A percentile compares a stretch with the other conserved stretches of the same genome.
Conservation (phyloP, 345 rosid species). For the Anacardium occidentale region DNA sequence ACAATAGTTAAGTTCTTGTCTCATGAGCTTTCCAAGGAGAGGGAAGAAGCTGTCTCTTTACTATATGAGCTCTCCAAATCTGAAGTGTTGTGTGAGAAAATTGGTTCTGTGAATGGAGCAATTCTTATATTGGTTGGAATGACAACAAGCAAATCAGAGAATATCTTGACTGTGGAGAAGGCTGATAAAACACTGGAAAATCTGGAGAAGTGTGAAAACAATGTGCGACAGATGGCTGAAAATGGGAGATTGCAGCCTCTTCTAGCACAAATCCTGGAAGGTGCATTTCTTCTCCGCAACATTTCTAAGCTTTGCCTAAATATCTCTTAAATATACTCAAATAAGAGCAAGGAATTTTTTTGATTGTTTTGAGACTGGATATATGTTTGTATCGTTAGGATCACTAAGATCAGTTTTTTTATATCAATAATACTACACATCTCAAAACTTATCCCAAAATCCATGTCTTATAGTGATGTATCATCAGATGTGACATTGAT, state of each 20-base stretch:
- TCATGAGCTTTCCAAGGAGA: conserved; percentile 71
- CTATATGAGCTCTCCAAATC: conserved; percentile 86
- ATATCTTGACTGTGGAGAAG: conserved; percentile 73
- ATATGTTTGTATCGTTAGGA: background rate
- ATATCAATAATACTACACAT: too few species aligned
- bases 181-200: conserved; percentile 78
- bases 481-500: too few species aligned
- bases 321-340: conserved; percentile 14
- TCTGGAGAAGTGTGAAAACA: conserved; percentile 72
- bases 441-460: too few species aligned
- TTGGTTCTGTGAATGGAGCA: conserved; percentile 86
- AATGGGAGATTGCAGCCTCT: conserved; percentile 85
- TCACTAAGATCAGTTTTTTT: background rate
- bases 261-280: conserved; percentile 74
- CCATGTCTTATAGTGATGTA: too few species aligned
- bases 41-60: conserved; percentile 84
- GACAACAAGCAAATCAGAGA: conserved; percentile 88
- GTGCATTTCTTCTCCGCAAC: conserved; percentile 33
- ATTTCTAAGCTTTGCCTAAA: conserved; percentile 13
- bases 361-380: background rate
- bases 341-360: background rate
- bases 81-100: conserved; percentile 78
- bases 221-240: conserved; percentile 91
- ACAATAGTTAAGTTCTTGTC: conserved; percentile 80
- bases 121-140: conserved; percentile 89